Evolutionary conservation across 2,329 filamentous ascomycete species (phyloP).

Genomic region (Geosmithia morbida): DNA sequence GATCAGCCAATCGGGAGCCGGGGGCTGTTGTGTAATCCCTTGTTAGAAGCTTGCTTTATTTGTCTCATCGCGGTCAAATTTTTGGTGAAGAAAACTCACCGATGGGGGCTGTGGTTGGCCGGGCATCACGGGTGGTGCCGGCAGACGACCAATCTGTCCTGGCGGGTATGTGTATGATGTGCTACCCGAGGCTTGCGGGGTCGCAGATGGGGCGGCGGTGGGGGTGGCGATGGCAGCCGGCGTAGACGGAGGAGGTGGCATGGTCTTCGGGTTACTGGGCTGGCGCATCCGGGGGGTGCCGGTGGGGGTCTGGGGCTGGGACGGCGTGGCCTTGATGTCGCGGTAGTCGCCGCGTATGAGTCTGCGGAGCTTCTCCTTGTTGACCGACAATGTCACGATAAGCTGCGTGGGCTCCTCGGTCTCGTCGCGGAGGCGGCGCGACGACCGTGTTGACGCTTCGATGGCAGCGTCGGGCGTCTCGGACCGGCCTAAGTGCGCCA

Average conservation of each 20-base stretch:
- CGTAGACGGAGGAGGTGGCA: slow-evolving; percentile 19
- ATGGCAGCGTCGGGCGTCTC: slow-evolving; percentile 66
- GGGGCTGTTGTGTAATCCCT: slow-evolving; percentile 39
- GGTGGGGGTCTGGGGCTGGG: slow-evolving; percentile 18
- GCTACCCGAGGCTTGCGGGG: slow-evolving; percentile 13
- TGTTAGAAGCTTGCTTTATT: too few species aligned
- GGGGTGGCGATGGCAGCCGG: slow-evolving; percentile 25
- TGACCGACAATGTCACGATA: slow-evolving; percentile 62
- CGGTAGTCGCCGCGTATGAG: slow-evolving; percentile 40
- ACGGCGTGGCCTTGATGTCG: slow-evolving; percentile 18
- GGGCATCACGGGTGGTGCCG: slow-evolving; percentile 47
- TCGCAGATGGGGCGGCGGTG: slow-evolving; percentile 12
- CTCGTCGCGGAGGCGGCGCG: slow-evolving; percentile 57
- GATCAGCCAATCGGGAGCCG: slow-evolving; percentile 75
- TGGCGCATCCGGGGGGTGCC: slow-evolving; percentile 14
- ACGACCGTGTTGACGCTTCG: slow-evolving; percentile 22
- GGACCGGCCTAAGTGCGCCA: slow-evolving; percentile 69
- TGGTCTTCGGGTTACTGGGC: slow-evolving; percentile 13
- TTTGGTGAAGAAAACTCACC: slow-evolving; percentile 38
- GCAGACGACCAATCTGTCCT: slow-evolving; percentile 50
- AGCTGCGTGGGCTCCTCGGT: slow-evolving; percentile 57
- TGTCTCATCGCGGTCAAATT: too few species aligned
- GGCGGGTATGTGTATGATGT: slow-evolving; percentile 21
- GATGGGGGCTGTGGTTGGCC: slow-evolving; percentile 40
- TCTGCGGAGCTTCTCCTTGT: slow-evolving; percentile 56